A percentile compares a stretch with the other conserved stretches of the same genome.
Evolutionary conservation across 768 basidiomycete genomes (phyloP).

Genomic region (Piloderma croceum): DNA sequence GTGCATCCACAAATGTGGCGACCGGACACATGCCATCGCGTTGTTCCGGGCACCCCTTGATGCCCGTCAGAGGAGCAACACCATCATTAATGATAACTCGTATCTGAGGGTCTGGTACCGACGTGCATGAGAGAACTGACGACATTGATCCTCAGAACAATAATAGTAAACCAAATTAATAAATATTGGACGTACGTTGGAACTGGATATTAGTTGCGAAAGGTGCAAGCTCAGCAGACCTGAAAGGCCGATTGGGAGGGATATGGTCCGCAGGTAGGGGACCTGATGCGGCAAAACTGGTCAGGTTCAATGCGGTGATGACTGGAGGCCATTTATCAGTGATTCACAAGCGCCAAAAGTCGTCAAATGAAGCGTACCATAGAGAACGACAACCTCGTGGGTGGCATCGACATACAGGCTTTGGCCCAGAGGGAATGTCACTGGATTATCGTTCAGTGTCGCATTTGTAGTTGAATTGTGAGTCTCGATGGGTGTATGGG

Average conservation of each 20-base stretch:
- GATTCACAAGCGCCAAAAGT: conserved; percentile 4
- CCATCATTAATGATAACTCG: conserved; percentile 87
- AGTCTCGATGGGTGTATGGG: conserved; percentile 60
- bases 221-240: conserved; percentile 70
- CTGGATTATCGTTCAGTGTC: conserved; percentile 63
- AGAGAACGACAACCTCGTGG: conserved; percentile 88
- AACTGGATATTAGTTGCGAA: conserved; percentile 88
- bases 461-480: conserved; percentile 84
- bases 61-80: conserved; percentile 71
- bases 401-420: conserved; percentile 83
- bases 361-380: conserved; percentile 44
- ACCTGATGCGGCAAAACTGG: conserved; percentile 64
- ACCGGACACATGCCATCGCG: conserved; percentile 76
- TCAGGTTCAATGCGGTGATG: conserved; percentile 80
- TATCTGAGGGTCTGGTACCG: conserved; percentile 52
- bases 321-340: conserved; percentile 35
- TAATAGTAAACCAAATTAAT: conserved; percentile 25
- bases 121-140: conserved; percentile 59
- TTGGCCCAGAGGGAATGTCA: conserved; percentile 67
- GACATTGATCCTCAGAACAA: conserved; percentile 19
- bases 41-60: conserved; percentile 67
- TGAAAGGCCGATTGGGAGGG: conserved; percentile 59
- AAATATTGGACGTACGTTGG: conserved; percentile 53
- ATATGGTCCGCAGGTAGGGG: conserved; percentile 75
- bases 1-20: conserved; percentile 61